Base-by-base conservation (phyloP, 1,139 yeast species). In the Candida sp. region DNA sequence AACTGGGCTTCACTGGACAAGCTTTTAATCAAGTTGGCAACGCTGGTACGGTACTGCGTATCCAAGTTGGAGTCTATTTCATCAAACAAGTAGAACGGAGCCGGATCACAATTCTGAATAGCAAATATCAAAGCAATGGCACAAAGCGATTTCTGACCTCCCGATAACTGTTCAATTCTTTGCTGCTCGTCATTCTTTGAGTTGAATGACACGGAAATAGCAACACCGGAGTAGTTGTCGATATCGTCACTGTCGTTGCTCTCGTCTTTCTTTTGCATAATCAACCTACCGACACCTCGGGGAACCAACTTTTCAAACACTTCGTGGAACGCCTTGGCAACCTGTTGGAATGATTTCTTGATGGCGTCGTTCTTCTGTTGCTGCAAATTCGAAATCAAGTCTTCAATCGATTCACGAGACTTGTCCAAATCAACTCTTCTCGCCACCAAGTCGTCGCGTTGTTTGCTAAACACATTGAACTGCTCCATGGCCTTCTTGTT, bases 51-150 rank as follows among this genome's bases (percentile, higher is more conserved):
- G 66, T 93, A 93, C 64, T 91, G 97, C 2, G 96, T 85, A 70
- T 94, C 99, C 54, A 94, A 77, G 59, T 94, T 94, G 7, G 98
- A 98, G 72, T 94, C 99, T 54, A 94, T 88, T 73, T 94, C 99
- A 68, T 94, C 99, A 69, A 94, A 92, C 49, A 94, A 72, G 65
- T 94, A 94, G 67, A 94, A 94, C 46, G 99, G 98, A 2, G 98
- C 98, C 7, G 98, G 98, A 60, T 94, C 98, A 59, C 96, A 90
- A 65, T 82, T 85, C 71, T 94, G 99, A 55, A 94, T 91, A 3
- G 99, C 98, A 54, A 94, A 79, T 56, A 94, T 93, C 48, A 94
- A 79, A 0, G 98, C 93, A 59, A 94, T 85, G 2, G 99, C 98
- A 76, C 98, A 93, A 22, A 94, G 74, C 0, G 98, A 90, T 65